Percentiles rank a stretch among this genome's conserved stretches.
Evolutionary conservation across 768 basidiomycete genomes (phyloP).

Genomic region (Mycena indigotica): DNA sequence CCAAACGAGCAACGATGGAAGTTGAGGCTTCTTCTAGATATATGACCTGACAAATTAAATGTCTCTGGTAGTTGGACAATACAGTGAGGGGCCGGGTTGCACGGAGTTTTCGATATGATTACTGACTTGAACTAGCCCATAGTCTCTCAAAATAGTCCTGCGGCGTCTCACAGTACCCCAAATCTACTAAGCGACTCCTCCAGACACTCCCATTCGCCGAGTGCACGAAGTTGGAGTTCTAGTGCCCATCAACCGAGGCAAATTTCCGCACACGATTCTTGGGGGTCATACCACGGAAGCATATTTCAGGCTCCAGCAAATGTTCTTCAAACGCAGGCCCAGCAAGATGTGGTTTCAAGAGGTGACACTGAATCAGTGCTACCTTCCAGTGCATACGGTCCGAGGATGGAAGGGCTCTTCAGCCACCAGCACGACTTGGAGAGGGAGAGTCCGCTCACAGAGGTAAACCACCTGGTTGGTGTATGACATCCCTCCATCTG

Average conservation of each 20-base stretch:
- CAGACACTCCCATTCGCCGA: neutral
- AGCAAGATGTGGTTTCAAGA: neutral
- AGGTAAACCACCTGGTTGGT: slow-evolving; percentile 3
- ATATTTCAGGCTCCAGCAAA: neutral
- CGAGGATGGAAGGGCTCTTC: slow-evolving; percentile 15
- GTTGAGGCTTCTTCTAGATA: neutral
- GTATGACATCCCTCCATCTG: neutral
- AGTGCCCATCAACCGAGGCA: slow-evolving; percentile 5
- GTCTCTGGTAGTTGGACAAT: neutral
- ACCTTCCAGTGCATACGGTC: slow-evolving; percentile 11
- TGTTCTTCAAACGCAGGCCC: too few species aligned
- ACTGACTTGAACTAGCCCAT: neutral
- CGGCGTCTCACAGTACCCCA: neutral
- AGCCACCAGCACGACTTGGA: slow-evolving; percentile 19
- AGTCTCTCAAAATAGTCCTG: neutral
- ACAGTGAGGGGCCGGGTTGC: neutral
- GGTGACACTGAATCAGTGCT: slow-evolving; percentile 3
- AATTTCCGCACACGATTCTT: slow-evolving; percentile 6
- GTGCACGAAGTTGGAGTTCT: slow-evolving; percentile 15
- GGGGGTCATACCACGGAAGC: slow-evolving; percentile 10
- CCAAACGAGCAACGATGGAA: neutral
- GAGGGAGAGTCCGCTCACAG: slow-evolving; percentile 16
- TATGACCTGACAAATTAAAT: neutral
- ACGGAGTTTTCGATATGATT: neutral
- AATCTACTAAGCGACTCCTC: neutral